phyloP scores from a whole-genome alignment of 345 rosid species.

The Sisymbrium altissimum region DNA sequence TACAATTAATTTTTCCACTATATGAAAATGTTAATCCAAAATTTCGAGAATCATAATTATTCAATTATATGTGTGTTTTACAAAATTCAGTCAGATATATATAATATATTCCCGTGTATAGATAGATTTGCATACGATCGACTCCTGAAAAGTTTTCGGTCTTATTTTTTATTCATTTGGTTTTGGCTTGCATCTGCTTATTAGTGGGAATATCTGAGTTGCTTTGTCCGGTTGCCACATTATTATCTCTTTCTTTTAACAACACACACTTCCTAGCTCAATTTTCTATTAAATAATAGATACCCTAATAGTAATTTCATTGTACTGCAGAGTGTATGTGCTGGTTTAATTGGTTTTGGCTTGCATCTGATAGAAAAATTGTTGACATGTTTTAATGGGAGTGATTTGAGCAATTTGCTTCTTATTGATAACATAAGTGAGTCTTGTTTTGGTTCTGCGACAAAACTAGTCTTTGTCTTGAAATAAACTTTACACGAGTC shows the following conservation, averaged over 20 bases:
- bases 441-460: background rate
- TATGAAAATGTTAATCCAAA: background rate
- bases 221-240: conserved; percentile 1
- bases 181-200: conserved; percentile 13
- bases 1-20: background rate
- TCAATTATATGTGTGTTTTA: background rate
- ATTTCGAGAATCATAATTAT: background rate
- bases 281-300: background rate
- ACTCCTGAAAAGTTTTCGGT: background rate
- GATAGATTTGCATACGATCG: background rate
- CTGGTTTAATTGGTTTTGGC: background rate
- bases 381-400: background rate
- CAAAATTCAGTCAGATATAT: background rate
- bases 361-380: background rate
- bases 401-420: too few species aligned
- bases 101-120: background rate
- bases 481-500: background rate
- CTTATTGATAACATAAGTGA: background rate
- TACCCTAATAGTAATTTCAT: background rate
- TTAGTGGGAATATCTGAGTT: conserved; percentile 7
- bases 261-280: background rate
- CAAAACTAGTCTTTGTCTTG: background rate
- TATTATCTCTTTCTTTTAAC: background rate
- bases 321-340: background rate
- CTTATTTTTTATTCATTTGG: background rate